A percentile compares a stretch with the other conserved stretches of the same genome.
These are phyloP conservation scores for Apiotrichum montevideense DNA, from an alignment of 1,284 basidiomycete genomes.

Conservation along the genomic window DNA sequence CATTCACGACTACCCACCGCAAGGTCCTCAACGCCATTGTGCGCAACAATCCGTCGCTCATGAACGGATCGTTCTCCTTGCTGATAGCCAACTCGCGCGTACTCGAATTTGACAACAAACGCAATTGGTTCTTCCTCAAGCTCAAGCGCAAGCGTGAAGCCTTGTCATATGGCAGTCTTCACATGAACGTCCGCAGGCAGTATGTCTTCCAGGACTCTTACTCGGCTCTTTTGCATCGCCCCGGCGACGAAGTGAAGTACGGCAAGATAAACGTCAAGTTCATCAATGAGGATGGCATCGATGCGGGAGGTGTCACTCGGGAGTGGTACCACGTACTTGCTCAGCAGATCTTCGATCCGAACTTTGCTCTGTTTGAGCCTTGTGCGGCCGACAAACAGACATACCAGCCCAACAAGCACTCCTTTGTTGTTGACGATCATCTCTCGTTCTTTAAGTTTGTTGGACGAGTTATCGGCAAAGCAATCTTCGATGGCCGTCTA, in stretches of 20 bases:
- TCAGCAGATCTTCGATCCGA: slow-evolving; percentile 99
- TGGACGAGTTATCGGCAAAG: slow-evolving; percentile 86
- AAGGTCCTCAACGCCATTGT: slow-evolving; percentile 97
- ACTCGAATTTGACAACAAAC: slow-evolving; percentile 99
- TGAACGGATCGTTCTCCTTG: slow-evolving; percentile 96
- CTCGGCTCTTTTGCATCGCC: slow-evolving; percentile 80
- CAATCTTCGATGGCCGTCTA: slow-evolving; percentile 88
- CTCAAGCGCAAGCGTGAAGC: slow-evolving; percentile 76
- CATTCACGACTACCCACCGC: slow-evolving; percentile 89
- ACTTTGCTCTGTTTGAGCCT: slow-evolving; percentile 90
- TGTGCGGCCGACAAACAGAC: slow-evolving; percentile 90
- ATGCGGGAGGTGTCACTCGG: slow-evolving; percentile 94
- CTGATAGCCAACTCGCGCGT: slow-evolving; percentile 94
- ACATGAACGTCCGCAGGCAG: slow-evolving; percentile 85
- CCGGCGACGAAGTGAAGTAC: slow-evolving; percentile 94
- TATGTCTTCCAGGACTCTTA: slow-evolving; percentile 98
- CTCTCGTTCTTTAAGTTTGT: slow-evolving; percentile 98
- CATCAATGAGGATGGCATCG: slow-evolving; percentile 95
- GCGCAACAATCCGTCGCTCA: slow-evolving; percentile 91
- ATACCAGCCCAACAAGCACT: slow-evolving; percentile 95
- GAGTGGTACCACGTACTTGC: slow-evolving; percentile 99
- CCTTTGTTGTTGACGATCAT: slow-evolving; percentile 74
- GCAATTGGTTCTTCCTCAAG: slow-evolving; percentile 96
- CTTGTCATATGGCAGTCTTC: slow-evolving; percentile 67
- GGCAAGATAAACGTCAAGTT: slow-evolving; percentile 96